Base-by-base conservation (phyloP, 805 yeast species). In the Teunomyces lycoperdinae region DNA sequence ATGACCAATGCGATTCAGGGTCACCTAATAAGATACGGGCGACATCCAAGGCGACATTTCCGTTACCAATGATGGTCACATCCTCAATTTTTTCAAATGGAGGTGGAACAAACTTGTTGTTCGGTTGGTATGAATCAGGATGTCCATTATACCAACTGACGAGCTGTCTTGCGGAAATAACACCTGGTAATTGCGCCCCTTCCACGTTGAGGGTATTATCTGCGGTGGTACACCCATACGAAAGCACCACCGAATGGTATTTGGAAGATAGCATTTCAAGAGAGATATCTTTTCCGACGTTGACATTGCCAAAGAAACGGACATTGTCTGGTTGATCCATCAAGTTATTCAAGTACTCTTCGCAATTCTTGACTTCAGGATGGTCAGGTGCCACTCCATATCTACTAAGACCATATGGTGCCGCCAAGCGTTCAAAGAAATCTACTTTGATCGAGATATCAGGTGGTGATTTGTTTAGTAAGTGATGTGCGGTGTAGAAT, bases 381-480 rank as follows among this genome's bases (percentile, higher is more conserved):
- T 94, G 97, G 67, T 94, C 99, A 2, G 99, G 99, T 0, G 99
- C 97, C n/a, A 94, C 98, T 1, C 99, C 99, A 62, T 80, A 91
- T 31, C 99, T 69, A 36, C 91, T 83, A 30, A 94, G 74, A 0
- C 99, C 99, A 69, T 78, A 92, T 0, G 99, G 99, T 5, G 90
- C 84, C 0, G 97, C 96, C 24, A 84, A 70, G 52, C 81, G 77
- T 60, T 94, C 99, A 71, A 83, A 90, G 65, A 92, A 74, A 50
- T 89, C 94, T 3, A 91, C 74, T 48, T 76, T 44, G n/a, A 73
- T 42, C 3, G 56, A 50, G 32, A 60, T 48, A 20, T 56, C 45
- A 4, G 66, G 53, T 1, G 64, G 46, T 11, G 65, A 64, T 49
- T 74, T 78, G 49, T 80, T 80, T 35, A 90, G 68, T 11, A 91